Percentiles rank a stretch among this genome's conserved stretches.
These are phyloP conservation scores for Xylariales sp. DNA, from an alignment of 2,329 filamentous ascomycete genomes.

Conservation along the genomic window DNA sequence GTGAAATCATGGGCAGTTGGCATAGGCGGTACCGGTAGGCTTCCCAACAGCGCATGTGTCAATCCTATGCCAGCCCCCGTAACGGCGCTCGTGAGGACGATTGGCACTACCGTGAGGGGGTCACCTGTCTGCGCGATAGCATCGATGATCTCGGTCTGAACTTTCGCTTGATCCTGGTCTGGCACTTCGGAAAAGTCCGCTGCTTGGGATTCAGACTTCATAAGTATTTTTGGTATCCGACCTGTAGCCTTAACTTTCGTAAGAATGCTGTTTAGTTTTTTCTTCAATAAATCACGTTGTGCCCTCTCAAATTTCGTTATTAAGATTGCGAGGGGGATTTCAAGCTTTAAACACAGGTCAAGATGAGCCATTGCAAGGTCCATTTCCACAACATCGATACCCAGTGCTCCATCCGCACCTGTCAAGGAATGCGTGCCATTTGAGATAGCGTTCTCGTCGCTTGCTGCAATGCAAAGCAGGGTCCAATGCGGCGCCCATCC, in stretches of 20 bases:
- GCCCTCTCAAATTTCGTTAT: slow-evolving; percentile 94
- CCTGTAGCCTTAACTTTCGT: slow-evolving; percentile 81
- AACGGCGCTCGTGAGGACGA: slow-evolving; percentile 87
- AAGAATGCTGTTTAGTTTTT: slow-evolving; percentile 78
- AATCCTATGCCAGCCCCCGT: slow-evolving; percentile 84
- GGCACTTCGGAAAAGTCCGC: slow-evolving; percentile 69
- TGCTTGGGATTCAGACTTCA: slow-evolving; percentile 57
- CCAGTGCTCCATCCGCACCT: slow-evolving; percentile 61
- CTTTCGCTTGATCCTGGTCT: slow-evolving; percentile 65
- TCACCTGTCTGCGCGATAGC: slow-evolving; percentile 58
- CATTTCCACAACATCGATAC: slow-evolving; percentile 65
- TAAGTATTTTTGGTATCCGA: slow-evolving; percentile 79
- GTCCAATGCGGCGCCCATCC: slow-evolving; percentile 98
- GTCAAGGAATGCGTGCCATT: slow-evolving; percentile 59
- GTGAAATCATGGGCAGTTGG: slow-evolving; percentile 66
- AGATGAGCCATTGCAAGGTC: slow-evolving; percentile 84
- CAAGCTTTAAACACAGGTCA: slow-evolving; percentile 83
- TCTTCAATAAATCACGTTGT: slow-evolving; percentile 75
- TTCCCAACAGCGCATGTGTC: slow-evolving; percentile 82
- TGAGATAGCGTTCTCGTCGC: slow-evolving; percentile 67
- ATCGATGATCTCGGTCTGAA: slow-evolving; percentile 64
- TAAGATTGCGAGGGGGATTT: slow-evolving; percentile 80
- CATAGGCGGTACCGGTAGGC: slow-evolving; percentile 74
- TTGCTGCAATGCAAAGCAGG: slow-evolving; percentile 85
- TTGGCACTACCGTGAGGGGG: slow-evolving; percentile 73